A percentile compares a stretch with the other conserved stretches of the same genome.
Conservation (phyloP, 257 asterid species). For the Cordia subcordata region DNA sequence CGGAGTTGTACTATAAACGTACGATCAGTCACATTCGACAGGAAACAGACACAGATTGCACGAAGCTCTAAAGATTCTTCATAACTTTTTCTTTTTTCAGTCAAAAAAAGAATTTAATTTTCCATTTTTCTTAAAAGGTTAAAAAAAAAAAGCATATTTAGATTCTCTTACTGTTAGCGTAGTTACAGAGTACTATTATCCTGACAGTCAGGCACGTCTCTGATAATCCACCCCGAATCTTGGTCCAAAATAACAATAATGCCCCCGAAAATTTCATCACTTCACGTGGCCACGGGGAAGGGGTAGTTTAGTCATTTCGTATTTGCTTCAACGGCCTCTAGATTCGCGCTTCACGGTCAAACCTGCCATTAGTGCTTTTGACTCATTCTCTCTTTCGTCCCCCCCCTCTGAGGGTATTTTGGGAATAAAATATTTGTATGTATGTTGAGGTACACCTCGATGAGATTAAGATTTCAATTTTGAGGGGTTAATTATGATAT, state of each 20-base stretch:
- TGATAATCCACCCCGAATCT: too few species aligned
- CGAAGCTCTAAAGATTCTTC: slow-evolving; percentile 43
- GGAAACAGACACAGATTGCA: too few species aligned
- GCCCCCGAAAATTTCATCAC: background rate
- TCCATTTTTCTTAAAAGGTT: slow-evolving; percentile 1
- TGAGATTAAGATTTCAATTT: too few species aligned
- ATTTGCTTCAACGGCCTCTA: background rate
- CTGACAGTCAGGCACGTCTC: slow-evolving; percentile 2
- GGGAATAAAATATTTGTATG: background rate
- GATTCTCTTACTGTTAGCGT: slow-evolving; percentile 5
- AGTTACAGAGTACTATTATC: too few species aligned
- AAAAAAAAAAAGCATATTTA: background rate
- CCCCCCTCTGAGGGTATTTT: background rate
- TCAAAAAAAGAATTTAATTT: slow-evolving; percentile 1
- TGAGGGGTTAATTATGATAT: too few species aligned
- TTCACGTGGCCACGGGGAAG: too few species aligned
- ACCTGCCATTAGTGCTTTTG: background rate
- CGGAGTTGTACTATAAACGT: slow-evolving; percentile 30
- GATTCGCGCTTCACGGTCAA: background rate
- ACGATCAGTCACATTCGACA: too few species aligned
- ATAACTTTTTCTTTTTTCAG: slow-evolving; percentile 9
- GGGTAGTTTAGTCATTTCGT: slow-evolving; percentile 15
- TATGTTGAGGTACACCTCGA: too few species aligned
- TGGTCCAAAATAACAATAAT: too few species aligned
- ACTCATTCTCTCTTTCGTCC: background rate